Evolutionary conservation across 2,329 filamentous ascomycete genomes (phyloP), one percentile per base, ranked within the genome.

Genomic region (Penicillium sp.): DNA sequence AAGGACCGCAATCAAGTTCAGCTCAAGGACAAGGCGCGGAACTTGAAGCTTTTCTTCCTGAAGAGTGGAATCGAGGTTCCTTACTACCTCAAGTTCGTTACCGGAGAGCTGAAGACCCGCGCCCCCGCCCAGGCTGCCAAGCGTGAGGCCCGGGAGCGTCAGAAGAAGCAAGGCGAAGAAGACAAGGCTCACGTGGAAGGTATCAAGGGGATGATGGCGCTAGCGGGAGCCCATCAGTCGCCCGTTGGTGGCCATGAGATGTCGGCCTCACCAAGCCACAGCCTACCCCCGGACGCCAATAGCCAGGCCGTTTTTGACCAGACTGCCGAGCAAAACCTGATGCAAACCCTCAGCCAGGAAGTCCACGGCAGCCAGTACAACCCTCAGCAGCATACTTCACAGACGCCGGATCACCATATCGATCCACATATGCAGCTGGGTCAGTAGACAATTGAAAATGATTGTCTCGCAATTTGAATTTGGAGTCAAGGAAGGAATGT

Each of bases 61-160:
- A 96, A 96, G 76, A 93, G 88, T 16, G 90, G 90, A 47, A 91
- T 90, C 5, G 91, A 96, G 65, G 92, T 96, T 70, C 91, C 91
- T 0, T 90, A 89, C 63, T 94, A 94, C 62, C 75, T 96, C 21
- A 86, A 92, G 65, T 89, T 88, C 28, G 91, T 96, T 10, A 96
- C 91, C 0, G 91, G 91, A 3, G 91, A 96, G 72, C 76, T 96
- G 34, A 93, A 94, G 72, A 95, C 91, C 0, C 79, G 90, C 15
- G 89, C 90, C 0, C 90, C 89, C 0, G 87, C 84, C 1, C 76
- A 78, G 59, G 76, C 76, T 18, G 75, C 75, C n/a, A 78, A 78
- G 58, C 71, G 76, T 13, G 76, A 78, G 62, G 75, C 75, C 9
- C 70, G 73, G n/a, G 76, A 77, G 52, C 67, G 74, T 15, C 73